A percentile compares a stretch with the other conserved stretches of the same genome.
Evolutionary conservation across 176 grass and related monocot species (phyloP).

Genomic region (Oryza punctata): DNA sequence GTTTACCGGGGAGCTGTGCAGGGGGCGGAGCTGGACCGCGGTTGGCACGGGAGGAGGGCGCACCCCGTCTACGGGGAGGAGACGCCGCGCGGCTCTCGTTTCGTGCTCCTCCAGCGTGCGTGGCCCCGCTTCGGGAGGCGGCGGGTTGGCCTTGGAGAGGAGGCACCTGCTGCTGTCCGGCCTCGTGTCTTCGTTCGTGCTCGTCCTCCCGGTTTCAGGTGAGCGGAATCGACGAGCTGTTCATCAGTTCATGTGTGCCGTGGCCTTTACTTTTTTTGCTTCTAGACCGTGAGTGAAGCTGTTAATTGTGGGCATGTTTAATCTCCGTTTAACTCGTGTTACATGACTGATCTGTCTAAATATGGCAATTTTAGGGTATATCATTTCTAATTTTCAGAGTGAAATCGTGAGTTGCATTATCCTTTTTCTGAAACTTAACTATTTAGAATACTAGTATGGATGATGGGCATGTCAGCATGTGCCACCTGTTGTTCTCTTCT

Average conservation of each 20-base stretch:
- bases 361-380: too few species aligned
- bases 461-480: neutral
- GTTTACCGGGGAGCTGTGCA: neutral
- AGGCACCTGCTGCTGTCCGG: conserved; percentile 67
- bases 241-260: neutral
- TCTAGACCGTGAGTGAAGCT: neutral
- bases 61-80: conserved; percentile 3
- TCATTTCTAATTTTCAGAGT: neutral
- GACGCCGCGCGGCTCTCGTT: conserved; percentile 11
- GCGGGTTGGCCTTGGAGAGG: conserved; percentile 43
- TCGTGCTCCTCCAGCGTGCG: conserved; percentile 41
- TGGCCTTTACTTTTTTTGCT: neutral
- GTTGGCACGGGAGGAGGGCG: neutral
- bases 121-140: conserved; percentile 5
- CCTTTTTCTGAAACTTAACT: neutral
- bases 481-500: neutral
- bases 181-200: conserved; percentile 52
- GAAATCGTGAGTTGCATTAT: neutral
- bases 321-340: neutral
- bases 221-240: neutral
- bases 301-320: neutral
- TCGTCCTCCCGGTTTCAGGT: conserved; percentile 60
- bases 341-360: neutral
- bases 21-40: conserved; percentile 1
- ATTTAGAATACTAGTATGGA: neutral